Conservation (phyloP, 768 basidiomycete genomes). For the Mycena polygramma region DNA sequence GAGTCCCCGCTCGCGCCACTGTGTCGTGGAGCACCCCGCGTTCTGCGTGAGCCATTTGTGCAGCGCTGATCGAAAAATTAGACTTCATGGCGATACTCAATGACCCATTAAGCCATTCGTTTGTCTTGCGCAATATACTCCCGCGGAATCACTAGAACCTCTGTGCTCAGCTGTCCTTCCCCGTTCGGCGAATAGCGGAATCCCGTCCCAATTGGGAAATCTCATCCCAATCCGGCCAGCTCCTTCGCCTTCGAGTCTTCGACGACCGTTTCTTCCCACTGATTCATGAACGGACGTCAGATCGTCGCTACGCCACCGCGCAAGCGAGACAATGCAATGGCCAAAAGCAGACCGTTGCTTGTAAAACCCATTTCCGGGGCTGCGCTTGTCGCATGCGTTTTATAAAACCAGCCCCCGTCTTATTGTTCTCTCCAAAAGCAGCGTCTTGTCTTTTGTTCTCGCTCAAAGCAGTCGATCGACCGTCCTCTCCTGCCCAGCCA, state of each 20-base stretch:
- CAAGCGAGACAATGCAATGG: conserved; percentile 31
- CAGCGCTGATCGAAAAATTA: no score
- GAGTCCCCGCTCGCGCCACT: no score
- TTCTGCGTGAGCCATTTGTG: no score
- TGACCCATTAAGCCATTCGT: conserved; percentile 13
- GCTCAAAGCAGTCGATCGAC: conserved; percentile 26
- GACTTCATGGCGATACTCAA: not conserved
- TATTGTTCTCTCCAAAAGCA: conserved; percentile 36
- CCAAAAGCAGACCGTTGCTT: conserved; percentile 28
- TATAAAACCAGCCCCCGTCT: conserved; percentile 21
- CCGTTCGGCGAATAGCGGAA: not conserved
- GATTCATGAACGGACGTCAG: not conserved
- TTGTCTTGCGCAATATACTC: not conserved
- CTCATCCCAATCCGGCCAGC: conserved; percentile 23
- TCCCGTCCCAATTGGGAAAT: conserved; percentile 23
- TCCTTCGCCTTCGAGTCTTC: not conserved
- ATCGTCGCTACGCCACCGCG: conserved; percentile 14
- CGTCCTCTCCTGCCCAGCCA: conserved; percentile 24
- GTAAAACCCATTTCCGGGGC: conserved; percentile 28
- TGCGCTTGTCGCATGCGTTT: conserved; percentile 7
- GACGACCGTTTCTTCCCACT: not conserved
- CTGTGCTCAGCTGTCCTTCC: no score
- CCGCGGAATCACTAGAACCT: no score
- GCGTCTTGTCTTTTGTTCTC: conserved; percentile 23
- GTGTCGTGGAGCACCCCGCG: no score